Percentiles rank a stretch among this genome's conserved stretches.
Evolutionary conservation across 441 rosid genomes (phyloP).

Genomic region (Pelargonium fulgidum): DNA sequence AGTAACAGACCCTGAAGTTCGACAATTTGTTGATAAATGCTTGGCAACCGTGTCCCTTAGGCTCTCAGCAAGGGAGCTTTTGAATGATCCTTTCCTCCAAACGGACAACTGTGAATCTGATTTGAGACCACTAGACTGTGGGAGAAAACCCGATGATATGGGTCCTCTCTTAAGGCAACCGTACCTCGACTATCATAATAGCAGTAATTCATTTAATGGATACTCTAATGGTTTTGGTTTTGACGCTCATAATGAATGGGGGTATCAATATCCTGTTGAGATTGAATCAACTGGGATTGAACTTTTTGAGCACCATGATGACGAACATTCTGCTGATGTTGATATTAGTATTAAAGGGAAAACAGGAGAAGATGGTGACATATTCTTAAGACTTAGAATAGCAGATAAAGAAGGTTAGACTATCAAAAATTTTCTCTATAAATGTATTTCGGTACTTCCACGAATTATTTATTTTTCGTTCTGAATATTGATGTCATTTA

Average conservation of each 20-base stretch:
- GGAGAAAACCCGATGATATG: conserved; percentile 37
- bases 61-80: conserved; percentile 77
- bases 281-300: conserved; percentile 51
- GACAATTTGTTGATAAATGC: conserved; percentile 74
- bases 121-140: conserved; percentile 39
- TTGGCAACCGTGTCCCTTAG: conserved; percentile 70
- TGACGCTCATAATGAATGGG: conserved; percentile 38
- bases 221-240: conserved; percentile 35
- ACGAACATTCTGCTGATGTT: conserved; percentile 45
- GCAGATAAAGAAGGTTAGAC: conserved; percentile 73
- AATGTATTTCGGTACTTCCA: not conserved
- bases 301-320: conserved; percentile 56
- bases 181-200: conserved; percentile 30
- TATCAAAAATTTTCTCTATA: not conserved
- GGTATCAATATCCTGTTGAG: conserved; percentile 35
- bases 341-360: conserved; percentile 76
- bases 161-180: conserved; percentile 52
- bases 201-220: conserved; percentile 33
- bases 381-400: conserved; percentile 63
- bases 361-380: conserved; percentile 48
- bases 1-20: conserved; percentile 71
- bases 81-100: conserved; percentile 69
- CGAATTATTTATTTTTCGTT: not conserved
- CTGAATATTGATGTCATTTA: not conserved
- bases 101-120: conserved; percentile 48